Percentiles rank a stretch among this genome's conserved stretches.
Evolutionary conservation across 768 basidiomycete genomes (phyloP).

Genomic region (Amylocystis lapponica): DNA sequence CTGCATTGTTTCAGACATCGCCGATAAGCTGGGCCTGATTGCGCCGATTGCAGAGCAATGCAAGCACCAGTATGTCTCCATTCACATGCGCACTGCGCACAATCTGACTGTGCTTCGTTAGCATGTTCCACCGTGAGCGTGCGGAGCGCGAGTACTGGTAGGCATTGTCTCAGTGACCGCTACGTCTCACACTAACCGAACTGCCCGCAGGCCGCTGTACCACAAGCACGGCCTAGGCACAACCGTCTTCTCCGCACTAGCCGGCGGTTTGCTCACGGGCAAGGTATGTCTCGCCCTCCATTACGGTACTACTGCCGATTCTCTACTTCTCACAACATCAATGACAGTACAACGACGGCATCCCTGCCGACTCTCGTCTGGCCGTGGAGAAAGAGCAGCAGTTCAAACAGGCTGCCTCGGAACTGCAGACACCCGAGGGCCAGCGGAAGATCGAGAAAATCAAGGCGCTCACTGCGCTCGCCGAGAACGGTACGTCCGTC

Average conservation of each 20-base stretch:
- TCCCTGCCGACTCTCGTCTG: constrained; percentile 71
- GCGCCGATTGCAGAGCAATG: constrained; percentile 75
- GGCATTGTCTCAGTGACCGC: constrained; percentile 8
- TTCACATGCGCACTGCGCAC: not conserved
- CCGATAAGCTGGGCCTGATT: constrained; percentile 57
- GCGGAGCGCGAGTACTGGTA: constrained; percentile 76
- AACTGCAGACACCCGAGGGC: constrained; percentile 51
- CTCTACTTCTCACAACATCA: not conserved
- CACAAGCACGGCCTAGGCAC: constrained; percentile 60
- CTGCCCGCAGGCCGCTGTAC: constrained; percentile 45
- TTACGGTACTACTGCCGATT: not conserved
- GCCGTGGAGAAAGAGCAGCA: constrained; percentile 39
- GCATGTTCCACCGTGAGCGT: constrained; percentile 73
- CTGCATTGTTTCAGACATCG: constrained; percentile 45
- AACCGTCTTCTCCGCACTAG: constrained; percentile 71
- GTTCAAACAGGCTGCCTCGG: constrained; percentile 45
- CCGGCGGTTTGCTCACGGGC: constrained; percentile 68
- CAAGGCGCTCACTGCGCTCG: constrained; percentile 55
- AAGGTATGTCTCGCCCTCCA: constrained; percentile 38
- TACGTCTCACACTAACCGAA: not conserved
- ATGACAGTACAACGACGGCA: constrained; percentile 60
- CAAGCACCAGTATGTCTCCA: constrained; percentile 46
- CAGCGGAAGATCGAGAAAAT: constrained; percentile 67
- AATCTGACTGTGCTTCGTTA: constrained; percentile 21
- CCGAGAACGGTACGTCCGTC: constrained; percentile 38